phyloP scores from a whole-genome alignment of 2,329 filamentous ascomycete species.

The Aspergillus fumigatiaffinis region DNA sequence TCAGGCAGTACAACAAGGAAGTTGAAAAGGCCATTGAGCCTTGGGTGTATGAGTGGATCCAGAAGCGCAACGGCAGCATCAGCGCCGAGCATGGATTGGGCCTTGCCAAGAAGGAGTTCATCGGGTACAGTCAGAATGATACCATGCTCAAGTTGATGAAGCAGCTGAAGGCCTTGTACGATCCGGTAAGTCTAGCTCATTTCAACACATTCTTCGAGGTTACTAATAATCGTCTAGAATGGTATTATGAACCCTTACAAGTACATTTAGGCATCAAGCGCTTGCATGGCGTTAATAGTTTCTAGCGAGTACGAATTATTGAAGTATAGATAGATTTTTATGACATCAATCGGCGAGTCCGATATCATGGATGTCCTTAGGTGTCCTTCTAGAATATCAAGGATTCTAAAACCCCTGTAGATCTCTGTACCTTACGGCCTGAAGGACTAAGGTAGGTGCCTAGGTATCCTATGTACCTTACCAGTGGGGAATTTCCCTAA shows the following conservation, averaged over 20 bases:
- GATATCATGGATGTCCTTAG: background rate
- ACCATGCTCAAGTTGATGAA: constrained; percentile 90
- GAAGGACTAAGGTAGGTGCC: no score
- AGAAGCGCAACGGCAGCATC: constrained; percentile 82
- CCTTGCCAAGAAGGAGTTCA: constrained; percentile 90
- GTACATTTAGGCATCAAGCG: constrained; percentile 59
- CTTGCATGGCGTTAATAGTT: background rate
- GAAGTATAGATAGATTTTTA: background rate
- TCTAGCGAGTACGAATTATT: background rate
- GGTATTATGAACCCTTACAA: constrained; percentile 99
- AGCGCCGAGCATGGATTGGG: constrained; percentile 95
- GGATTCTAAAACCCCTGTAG: background rate
- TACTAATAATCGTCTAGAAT: constrained; percentile 56
- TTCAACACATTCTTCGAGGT: background rate
- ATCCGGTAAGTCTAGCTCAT: constrained; percentile 65
- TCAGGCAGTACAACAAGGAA: constrained; percentile 75
- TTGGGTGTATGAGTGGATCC: constrained; percentile 96
- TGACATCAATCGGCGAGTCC: no score
- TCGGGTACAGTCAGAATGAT: constrained; percentile 85
- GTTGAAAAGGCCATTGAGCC: constrained; percentile 89
- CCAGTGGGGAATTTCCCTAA: background rate
- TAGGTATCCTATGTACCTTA: no score
- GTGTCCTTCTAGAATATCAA: background rate
- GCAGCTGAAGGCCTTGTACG: constrained; percentile 89
- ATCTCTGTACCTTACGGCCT: background rate